A percentile compares a stretch with the other conserved stretches of the same genome.
These are phyloP conservation scores for Suillus weaverae DNA, from an alignment of 768 basidiomycete species.

Conservation along the genomic window DNA sequence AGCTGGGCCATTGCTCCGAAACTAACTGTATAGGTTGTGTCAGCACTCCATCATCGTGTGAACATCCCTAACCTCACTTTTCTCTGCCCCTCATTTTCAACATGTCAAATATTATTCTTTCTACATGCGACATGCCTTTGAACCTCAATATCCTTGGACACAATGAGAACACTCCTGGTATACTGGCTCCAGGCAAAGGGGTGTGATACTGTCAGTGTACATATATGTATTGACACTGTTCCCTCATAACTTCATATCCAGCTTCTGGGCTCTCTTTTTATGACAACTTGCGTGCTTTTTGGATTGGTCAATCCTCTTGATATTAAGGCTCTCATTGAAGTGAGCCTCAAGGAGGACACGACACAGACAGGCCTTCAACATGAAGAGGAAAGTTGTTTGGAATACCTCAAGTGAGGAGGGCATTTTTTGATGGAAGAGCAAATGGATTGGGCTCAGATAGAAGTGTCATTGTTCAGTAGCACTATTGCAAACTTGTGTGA, in stretches of 20 bases:
- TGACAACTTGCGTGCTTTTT: background rate
- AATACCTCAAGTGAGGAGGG: too few species aligned
- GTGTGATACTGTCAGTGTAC: background rate
- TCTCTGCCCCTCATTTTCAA: background rate
- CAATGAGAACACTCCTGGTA: too few species aligned
- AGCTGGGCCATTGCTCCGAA: background rate
- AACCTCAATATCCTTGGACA: background rate
- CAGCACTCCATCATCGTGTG: background rate
- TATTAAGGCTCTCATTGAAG: background rate
- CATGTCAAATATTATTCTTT: background rate
- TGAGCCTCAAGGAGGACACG: background rate
- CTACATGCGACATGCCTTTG: background rate
- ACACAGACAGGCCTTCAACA: background rate
- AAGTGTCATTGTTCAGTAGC: background rate
- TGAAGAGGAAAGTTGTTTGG: background rate
- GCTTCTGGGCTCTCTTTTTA: background rate
- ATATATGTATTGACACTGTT: too few species aligned
- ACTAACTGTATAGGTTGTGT: background rate
- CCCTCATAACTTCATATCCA: background rate
- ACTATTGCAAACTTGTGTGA: background rate
- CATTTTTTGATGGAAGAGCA: background rate
- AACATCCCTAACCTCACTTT: background rate
- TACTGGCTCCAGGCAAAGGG: background rate
- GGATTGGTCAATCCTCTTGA: background rate
- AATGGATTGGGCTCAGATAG: background rate